Evolutionary conservation across 148 eudicot species (phyloP), one percentile per base, ranked within the genome.

Genomic region (Dianthus caryophyllus): DNA sequence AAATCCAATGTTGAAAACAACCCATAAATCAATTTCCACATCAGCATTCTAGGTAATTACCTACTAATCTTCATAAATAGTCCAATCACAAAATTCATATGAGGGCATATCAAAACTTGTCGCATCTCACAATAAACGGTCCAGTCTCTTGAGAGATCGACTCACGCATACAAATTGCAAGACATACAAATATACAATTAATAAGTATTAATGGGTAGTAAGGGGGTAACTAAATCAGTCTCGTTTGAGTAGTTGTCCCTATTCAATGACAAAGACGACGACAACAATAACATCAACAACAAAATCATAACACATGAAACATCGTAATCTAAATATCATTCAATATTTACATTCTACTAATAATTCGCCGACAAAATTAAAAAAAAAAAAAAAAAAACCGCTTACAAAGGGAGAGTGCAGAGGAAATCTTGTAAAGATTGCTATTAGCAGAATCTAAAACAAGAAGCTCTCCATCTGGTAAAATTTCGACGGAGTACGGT

Each of bases 341-440:
- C n/a, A n/a, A n/a, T n/a, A n/a, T n/a, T n/a, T n/a, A n/a, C n/a
- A n/a, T n/a, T n/a, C n/a, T n/a, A n/a, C n/a, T n/a, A n/a, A n/a
- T n/a, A n/a, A n/a, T n/a, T n/a, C 16, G 16, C 13, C 16, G 3
- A 10, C n/a, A 65, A 69, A n/a, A 30, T 36, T n/a, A 5, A 22
- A 22, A 21, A n/a, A n/a, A n/a, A n/a, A n/a, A n/a, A n/a, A 0
- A 65, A 21, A 44, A 73, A 65, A 16, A 0, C 21, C 31, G 73
- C 96, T 89, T 79, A 93, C 98, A 90, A 20, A 79, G 91, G 30
- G 96, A 90, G 73, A 93, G 84, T 65, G 96, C 80, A 17, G 98
- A 85, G 57, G 97, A 87, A 78, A 93, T 86, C 78, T 74, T 87
- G 87, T 90, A 93, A 44, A 93, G 90, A 69, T 93, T 93, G 71